phyloP scores from a whole-genome alignment of 371 early-diverging fungal species.

The Mucor racemosus region DNA sequence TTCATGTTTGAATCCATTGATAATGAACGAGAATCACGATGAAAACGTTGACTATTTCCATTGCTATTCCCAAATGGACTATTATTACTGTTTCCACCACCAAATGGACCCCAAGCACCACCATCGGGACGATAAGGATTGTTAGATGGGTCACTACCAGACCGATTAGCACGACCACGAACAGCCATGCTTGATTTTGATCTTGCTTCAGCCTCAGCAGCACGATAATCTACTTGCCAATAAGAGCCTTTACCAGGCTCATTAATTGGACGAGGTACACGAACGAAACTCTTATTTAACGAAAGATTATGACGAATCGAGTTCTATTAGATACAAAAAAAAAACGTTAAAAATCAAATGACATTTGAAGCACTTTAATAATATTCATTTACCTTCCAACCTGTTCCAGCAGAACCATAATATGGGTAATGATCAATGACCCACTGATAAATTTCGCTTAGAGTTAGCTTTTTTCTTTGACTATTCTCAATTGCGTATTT shows the following conservation, averaged over 20 bases:
- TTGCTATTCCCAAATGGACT: neutral
- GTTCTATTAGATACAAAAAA: slow-evolving; percentile 61
- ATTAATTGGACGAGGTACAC: slow-evolving; percentile 84
- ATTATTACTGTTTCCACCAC: neutral
- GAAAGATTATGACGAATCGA: slow-evolving; percentile 97
- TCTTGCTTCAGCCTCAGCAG: slow-evolving; percentile 31
- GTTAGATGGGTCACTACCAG: slow-evolving; percentile 29
- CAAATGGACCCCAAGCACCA: slow-evolving; percentile 1
- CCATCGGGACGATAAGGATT: slow-evolving; percentile 23
- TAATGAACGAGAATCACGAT: slow-evolving; percentile 24
- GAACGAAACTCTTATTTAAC: slow-evolving; percentile 90
- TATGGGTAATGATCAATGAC: slow-evolving; percentile 81
- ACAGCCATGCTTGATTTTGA: slow-evolving; percentile 23
- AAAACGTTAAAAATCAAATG: neutral
- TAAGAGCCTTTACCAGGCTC: slow-evolving; percentile 97
- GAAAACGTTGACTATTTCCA: slow-evolving; percentile 16
- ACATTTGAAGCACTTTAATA: neutral
- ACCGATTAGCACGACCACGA: slow-evolving; percentile 27
- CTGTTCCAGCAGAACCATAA: slow-evolving; percentile 73
- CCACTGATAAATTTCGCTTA: slow-evolving; percentile 92
- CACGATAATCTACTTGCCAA: slow-evolving; percentile 77
- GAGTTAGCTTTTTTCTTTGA: slow-evolving; percentile 72
- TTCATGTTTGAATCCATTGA: slow-evolving; percentile 27
- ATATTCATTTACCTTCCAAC: slow-evolving; percentile 75
- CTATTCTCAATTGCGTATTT: slow-evolving; percentile 83